These are phyloP conservation scores for Chimonanthus salicifolius DNA, from an alignment of 164 flowering plant genomes.

Conservation along the genomic window DNA sequence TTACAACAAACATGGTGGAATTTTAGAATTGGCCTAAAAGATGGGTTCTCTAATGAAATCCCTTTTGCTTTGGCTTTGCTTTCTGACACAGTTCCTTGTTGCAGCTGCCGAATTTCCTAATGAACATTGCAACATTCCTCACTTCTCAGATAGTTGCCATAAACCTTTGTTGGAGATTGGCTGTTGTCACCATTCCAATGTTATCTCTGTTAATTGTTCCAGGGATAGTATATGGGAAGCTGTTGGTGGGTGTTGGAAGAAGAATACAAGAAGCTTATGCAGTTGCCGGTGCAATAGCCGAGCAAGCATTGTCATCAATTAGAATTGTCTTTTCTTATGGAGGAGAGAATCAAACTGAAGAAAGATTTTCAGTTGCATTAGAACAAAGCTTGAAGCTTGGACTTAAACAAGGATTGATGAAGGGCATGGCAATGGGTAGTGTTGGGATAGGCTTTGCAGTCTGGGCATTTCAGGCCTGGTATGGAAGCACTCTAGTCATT, in stretches of 20 bases:
- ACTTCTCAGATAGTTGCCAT: conserved; percentile 32
- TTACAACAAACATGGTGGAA: no score
- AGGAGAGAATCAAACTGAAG: conserved; percentile 8
- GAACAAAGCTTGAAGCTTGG: conserved; percentile 11
- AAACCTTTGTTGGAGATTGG: conserved; percentile 50
- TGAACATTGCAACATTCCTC: conserved; percentile 35
- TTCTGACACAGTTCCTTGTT: conserved; percentile 2
- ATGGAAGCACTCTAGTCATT: conserved; percentile 32
- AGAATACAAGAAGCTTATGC: conserved; percentile 43
- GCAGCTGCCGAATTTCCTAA: conserved; percentile 47
- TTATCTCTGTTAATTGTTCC: conserved; percentile 38
- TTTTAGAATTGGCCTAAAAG: no score
- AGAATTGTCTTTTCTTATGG: conserved; percentile 13
- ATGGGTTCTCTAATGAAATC: no score
- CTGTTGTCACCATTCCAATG: conserved; percentile 50
- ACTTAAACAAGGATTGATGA: conserved; percentile 11
- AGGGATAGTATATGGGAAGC: conserved; percentile 44
- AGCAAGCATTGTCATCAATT: conserved; percentile 13
- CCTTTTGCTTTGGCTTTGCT: no score
- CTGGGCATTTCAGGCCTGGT: conserved; percentile 41
- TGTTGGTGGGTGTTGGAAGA: conserved; percentile 34
- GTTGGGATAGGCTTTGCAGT: conserved; percentile 7
- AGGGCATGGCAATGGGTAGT: conserved; percentile 17
- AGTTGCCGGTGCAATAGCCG: conserved; percentile 40
- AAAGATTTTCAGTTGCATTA: conserved; percentile 3